Percentiles rank a stretch among this genome's conserved stretches.
These are phyloP conservation scores for Scopulariopsis brevicaulis DNA, from an alignment of 2,329 filamentous ascomycete genomes.

Conservation along the genomic window DNA sequence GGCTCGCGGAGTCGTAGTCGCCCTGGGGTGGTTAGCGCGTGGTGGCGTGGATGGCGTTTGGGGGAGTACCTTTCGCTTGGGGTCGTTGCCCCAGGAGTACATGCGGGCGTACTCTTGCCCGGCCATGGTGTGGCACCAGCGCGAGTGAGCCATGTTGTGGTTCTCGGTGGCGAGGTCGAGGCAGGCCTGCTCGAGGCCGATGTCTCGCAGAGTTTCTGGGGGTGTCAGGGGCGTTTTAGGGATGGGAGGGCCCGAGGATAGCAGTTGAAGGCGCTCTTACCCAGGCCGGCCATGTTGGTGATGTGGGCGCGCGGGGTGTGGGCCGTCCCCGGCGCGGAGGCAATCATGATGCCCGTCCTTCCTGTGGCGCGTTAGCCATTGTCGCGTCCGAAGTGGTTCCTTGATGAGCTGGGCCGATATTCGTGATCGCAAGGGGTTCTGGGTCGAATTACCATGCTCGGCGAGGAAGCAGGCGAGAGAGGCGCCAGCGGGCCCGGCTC, in stretches of 20 bases:
- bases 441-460: slow-evolving; percentile 24
- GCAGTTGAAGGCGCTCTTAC: slow-evolving; percentile 11
- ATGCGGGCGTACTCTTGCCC: slow-evolving; percentile 38
- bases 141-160: slow-evolving; percentile 33
- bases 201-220: slow-evolving; percentile 39
- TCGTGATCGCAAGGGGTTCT: neutral
- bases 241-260: neutral
- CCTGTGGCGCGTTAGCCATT: slow-evolving; percentile 15
- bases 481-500: slow-evolving; percentile 42
- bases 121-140: slow-evolving; percentile 41
- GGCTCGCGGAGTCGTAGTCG: slow-evolving; percentile 27
- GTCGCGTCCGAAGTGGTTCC: neutral
- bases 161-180: slow-evolving; percentile 22
- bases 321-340: slow-evolving; percentile 34
- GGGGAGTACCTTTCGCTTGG: slow-evolving; percentile 23
- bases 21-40: slow-evolving; percentile 17
- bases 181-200: slow-evolving; percentile 32
- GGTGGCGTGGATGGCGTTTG: neutral
- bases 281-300: slow-evolving; percentile 45
- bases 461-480: slow-evolving; percentile 41
- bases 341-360: slow-evolving; percentile 41
- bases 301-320: slow-evolving; percentile 49
- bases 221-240: neutral
- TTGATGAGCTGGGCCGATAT: neutral
- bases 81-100: slow-evolving; percentile 39